These are phyloP conservation scores for Rhododendron molle DNA, from an alignment of 148 eudicot species.

Conservation along the genomic window DNA sequence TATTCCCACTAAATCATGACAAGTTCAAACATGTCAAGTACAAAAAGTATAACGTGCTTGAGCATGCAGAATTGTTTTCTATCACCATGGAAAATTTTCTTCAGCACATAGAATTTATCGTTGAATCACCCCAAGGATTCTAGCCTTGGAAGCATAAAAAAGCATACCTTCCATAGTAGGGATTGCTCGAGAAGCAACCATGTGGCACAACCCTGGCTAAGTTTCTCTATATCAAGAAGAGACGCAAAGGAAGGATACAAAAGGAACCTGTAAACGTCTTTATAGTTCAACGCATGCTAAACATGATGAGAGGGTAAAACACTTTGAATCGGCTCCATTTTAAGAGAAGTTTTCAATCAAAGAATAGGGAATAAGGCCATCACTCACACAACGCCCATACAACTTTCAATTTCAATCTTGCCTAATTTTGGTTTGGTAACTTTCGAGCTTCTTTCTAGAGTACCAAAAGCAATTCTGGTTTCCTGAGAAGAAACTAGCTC, in stretches of 20 bases:
- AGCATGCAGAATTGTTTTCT: background rate
- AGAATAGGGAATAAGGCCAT: constrained; percentile 5
- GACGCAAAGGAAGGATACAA: constrained; percentile 91
- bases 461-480: constrained; percentile 30
- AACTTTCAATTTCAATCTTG: constrained; percentile 43
- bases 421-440: constrained; percentile 28
- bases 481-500: constrained; percentile 89
- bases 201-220: constrained; percentile 89
- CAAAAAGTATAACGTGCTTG: background rate
- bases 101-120: background rate
- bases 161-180: constrained; percentile 83
- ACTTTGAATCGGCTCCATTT: background rate
- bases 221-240: constrained; percentile 93
- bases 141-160: constrained; percentile 14
- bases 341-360: background rate
- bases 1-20: constrained; percentile 71
- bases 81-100: too few relatives aligned
- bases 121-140: background rate
- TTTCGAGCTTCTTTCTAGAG: constrained; percentile 35
- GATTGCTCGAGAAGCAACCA: constrained; percentile 96
- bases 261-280: constrained; percentile 48
- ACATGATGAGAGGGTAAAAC: background rate
- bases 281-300: constrained; percentile 10
- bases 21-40: constrained; percentile 20
- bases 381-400: constrained; percentile 83